A percentile compares a stretch with the other conserved stretches of the same genome.
Conservation (phyloP, 2,329 filamentous ascomycete genomes). For the Alternaria metachromatica region DNA sequence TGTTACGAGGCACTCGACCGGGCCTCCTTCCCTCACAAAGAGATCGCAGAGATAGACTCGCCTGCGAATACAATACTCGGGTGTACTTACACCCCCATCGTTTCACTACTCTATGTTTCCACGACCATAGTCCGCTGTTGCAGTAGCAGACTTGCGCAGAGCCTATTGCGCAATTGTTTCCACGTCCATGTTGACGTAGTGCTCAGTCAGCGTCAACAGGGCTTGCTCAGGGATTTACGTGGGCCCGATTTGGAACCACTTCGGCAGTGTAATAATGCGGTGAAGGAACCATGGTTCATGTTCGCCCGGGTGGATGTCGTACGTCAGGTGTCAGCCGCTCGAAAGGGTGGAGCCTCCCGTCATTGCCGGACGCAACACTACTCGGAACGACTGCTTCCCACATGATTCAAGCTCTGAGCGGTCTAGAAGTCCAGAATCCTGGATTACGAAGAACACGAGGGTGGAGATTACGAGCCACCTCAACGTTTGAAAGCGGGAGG, state of each 20-base stretch:
- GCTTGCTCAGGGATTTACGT: not conserved
- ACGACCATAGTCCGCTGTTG: not conserved
- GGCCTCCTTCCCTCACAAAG: not conserved
- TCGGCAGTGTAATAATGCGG: slow-evolving; percentile 14
- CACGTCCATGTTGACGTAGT: not conserved
- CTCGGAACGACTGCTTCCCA: not conserved
- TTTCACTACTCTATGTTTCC: not conserved
- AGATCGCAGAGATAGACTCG: slow-evolving; percentile 5
- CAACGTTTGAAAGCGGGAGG: not conserved
- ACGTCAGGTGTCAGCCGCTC: slow-evolving; percentile 9
- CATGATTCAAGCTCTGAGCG: slow-evolving; percentile 1
- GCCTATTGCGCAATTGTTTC: not conserved
- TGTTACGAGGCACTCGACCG: not conserved
- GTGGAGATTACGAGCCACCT: not conserved
- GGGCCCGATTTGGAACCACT: slow-evolving; percentile 2
- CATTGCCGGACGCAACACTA: slow-evolving; percentile 1
- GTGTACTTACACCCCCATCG: not conserved
- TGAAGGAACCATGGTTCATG: slow-evolving; percentile 16
- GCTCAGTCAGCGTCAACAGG: not conserved
- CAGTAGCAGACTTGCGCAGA: not conserved
- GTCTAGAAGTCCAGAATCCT: slow-evolving; percentile 1
- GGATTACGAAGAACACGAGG: not conserved
- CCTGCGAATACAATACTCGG: not conserved
- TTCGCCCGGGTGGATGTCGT: not conserved
- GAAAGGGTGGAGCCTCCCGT: slow-evolving; percentile 2